Conservation (phyloP, 257 asterid genomes). For the Solanum corneliomulleri region DNA sequence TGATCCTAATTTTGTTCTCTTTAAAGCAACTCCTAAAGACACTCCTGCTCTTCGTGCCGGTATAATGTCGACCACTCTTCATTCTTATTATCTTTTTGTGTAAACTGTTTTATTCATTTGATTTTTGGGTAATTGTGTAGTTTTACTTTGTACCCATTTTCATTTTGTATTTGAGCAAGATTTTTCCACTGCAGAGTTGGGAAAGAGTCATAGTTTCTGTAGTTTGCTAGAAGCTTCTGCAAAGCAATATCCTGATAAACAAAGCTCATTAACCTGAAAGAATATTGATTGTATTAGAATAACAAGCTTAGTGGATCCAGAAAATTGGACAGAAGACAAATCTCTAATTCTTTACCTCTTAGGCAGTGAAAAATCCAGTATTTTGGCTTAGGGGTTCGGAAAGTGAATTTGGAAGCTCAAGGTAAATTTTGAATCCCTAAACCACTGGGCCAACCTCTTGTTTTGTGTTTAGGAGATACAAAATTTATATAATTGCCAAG, state of each 20-base stretch:
- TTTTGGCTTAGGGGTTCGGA: background rate
- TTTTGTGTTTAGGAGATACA: background rate
- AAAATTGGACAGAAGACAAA: background rate
- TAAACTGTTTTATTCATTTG: background rate
- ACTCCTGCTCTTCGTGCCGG: slow-evolving; percentile 99
- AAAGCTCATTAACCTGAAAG: background rate
- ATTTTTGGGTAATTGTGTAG: background rate
- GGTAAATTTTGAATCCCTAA: background rate
- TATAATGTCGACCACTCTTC: slow-evolving; percentile 10
- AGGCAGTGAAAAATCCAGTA: background rate
- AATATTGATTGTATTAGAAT: background rate
- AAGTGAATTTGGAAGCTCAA: background rate
- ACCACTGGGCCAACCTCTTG: background rate
- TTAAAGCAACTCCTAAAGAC: slow-evolving; percentile 70
- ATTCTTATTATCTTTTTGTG: background rate
- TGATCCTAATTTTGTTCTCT: slow-evolving; percentile 78
- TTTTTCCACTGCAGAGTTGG: background rate
- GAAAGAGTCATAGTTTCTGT: background rate
- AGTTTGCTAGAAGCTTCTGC: background rate
- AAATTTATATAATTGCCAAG: background rate
- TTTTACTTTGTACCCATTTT: no score
- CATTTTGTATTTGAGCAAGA: no score
- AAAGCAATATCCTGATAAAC: background rate
- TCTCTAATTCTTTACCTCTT: background rate
- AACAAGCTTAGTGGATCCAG: background rate